Conservation (phyloP, 2,329 filamentous ascomycete genomes). For the Coniochaeta prunicola region DNA sequence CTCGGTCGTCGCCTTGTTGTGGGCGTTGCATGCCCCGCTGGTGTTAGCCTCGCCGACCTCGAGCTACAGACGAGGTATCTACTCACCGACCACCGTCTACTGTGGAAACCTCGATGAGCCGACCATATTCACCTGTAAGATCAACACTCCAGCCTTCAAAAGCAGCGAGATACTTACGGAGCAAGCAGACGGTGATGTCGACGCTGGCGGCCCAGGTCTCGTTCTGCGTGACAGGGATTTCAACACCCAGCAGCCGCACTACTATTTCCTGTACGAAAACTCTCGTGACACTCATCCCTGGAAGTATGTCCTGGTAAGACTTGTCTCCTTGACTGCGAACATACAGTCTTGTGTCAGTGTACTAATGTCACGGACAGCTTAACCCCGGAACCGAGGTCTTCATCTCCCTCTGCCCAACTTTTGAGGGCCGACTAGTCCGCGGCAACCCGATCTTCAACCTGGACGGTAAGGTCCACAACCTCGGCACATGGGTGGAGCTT, state of each 20-base stretch:
- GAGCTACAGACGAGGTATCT: background rate
- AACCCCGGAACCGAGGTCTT: conserved; percentile 13
- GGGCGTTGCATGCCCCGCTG: background rate
- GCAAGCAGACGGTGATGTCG: conserved; percentile 6
- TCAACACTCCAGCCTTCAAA: background rate
- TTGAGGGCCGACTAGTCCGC: conserved; percentile 17
- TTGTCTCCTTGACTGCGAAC: background rate
- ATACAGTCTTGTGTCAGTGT: background rate
- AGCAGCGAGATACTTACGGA: background rate
- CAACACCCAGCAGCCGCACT: conserved; percentile 9
- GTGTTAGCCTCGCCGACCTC: background rate
- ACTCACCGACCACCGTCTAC: background rate
- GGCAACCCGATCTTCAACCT: conserved; percentile 13
- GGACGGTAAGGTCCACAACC: conserved; percentile 12
- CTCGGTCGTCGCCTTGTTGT: background rate
- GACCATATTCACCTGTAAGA: conserved; percentile 7
- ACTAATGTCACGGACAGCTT: conserved; percentile 6
- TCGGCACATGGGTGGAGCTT: conserved; percentile 16
- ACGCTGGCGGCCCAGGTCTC: conserved; percentile 14
- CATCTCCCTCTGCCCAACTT: conserved; percentile 17
- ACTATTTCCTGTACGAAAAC: conserved; percentile 20
- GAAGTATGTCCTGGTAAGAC: conserved; percentile 18
- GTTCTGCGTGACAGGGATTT: conserved; percentile 16
- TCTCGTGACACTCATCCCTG: conserved; percentile 16
- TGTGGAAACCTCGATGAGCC: background rate